Conservation (phyloP, 371 early-diverging fungal genomes). For the Rhizopus sp. region DNA sequence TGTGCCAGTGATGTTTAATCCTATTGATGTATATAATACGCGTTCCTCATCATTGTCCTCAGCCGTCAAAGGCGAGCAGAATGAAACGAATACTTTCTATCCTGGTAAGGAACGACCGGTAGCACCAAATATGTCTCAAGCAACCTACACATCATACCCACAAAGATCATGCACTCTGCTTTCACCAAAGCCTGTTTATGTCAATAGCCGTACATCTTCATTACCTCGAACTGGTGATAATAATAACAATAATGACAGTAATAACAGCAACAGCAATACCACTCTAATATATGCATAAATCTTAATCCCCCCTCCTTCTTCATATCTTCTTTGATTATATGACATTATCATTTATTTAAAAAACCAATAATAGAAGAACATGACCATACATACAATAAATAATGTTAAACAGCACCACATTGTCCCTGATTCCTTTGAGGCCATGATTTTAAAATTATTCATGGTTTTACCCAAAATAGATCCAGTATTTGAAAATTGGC, state of each 20-base stretch:
- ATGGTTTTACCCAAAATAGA: conserved; percentile 46
- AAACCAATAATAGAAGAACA: conserved; percentile 48
- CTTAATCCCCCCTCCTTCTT: neutral
- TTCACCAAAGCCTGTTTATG: neutral
- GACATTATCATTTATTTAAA: conserved; percentile 32
- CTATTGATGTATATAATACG: neutral
- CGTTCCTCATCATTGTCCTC: too few species aligned
- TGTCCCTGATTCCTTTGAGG: conserved; percentile 48
- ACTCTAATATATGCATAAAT: neutral
- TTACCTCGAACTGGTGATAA: conserved; percentile 6
- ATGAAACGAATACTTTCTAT: too few species aligned
- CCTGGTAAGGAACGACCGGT: too few species aligned
- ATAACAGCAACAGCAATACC: neutral
- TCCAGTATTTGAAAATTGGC: conserved; percentile 52
- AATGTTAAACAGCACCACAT: conserved; percentile 48
- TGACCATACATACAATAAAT: conserved; percentile 44
- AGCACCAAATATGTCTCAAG: too few species aligned
- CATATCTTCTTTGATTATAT: neutral
- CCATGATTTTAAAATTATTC: conserved; percentile 55
- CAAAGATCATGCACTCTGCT: too few species aligned
- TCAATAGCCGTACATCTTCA: conserved; percentile 17
- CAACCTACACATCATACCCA: too few species aligned
- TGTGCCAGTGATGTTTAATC: neutral
- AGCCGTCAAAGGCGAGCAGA: too few species aligned
- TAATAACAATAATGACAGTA: too few species aligned